Base-by-base conservation (phyloP, 345 rosid species). In the Ceriops tagal region DNA sequence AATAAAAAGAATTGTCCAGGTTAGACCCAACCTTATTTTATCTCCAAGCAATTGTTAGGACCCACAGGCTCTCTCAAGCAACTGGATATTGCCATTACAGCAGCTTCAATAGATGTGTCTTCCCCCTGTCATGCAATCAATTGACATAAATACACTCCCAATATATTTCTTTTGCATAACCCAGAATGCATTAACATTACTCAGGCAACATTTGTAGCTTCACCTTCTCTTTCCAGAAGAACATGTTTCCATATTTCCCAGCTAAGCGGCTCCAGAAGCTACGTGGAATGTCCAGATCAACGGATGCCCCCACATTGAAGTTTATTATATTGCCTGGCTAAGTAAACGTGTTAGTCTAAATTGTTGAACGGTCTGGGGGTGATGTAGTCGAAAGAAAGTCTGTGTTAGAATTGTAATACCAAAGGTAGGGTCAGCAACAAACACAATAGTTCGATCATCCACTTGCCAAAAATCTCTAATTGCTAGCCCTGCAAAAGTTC, bases 151-250 rank as follows among this genome's bases (percentile, higher is more conserved):
- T 47, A 61, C 3, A 58, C 52, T 69, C 30, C 26, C 27, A 10
- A 57, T 58, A 56, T 28, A 61, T 27, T 43, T 52, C 21, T 3
- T 34, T 9, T 9, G 31, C 15, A 19, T 20, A 19, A 18, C n/a
- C 22, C 46, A 63, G 65, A 53, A 47, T 37, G 10, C 34, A 19
- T 52, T 18, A 26, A 51, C 7, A 31, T 0, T 58, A 35, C 30
- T 47, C 43, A 49, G n/a, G 5, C 39, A 62, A 63, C 53, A 61
- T 9, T 68, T 56, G 53, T 6, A 53, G 27, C 27, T 51, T 80
- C 58, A 68, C 97, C 87, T 86, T 89, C 55, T 93, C 97, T 83
- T 88, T 93, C 97, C 97, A 93, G 64, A 86, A 93, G 71, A 88
- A 86, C 11, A 83, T 80, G 74, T 86, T 88, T 32, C 89, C 89